Base-by-base conservation (phyloP, 2,329 filamentous ascomycete genomes). In the Diaporthe sp. region DNA sequence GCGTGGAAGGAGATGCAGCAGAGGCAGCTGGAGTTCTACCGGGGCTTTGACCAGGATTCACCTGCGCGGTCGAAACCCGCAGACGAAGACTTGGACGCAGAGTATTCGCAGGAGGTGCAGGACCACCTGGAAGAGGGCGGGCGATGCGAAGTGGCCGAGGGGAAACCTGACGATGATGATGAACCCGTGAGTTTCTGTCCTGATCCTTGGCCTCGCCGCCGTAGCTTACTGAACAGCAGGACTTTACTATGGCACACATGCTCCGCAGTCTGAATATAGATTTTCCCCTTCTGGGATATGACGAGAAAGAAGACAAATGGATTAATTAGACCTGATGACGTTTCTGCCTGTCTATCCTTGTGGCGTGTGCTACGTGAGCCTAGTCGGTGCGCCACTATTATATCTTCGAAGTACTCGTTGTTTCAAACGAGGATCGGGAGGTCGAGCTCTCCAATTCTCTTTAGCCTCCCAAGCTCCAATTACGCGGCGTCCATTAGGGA, bases 211-310 rank as follows among this genome's bases (percentile, higher is more conserved):
- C 0, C 13, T 63, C 8, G 9, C 22, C 12, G 13, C 37, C 2
- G 1, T n/a, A 3, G 37, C 75, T 75, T 58, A 77, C 61, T 42
- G 8, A 2, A 28, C 34, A 12, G 49, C 53, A 77, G 76, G 74
- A 63, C 1, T 77, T 77, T 47, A 75, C 68, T 25, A 71, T 77
- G 74, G 65, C 51, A 0, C 47, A 71, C 9, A 77, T 77, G 76
- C 76, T 77, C 49, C 76, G 28, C 1, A 77, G 76, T 37, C 28
- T 77, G 63, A 75, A 77, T 37, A 72, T 77, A 51, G 76, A 77
- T 47, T 68, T 44, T 17, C 31, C 57, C 1, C 71, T 77, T 13
- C 39, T 77, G 44, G 76, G 74, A 10, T 77, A 76, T 28, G 73
- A 76, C 17, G 73, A 72, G 25, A 63, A 34, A 61, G 75, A 75